phyloP scores from a whole-genome alignment of 768 basidiomycete species.

The Russula sp. region DNA sequence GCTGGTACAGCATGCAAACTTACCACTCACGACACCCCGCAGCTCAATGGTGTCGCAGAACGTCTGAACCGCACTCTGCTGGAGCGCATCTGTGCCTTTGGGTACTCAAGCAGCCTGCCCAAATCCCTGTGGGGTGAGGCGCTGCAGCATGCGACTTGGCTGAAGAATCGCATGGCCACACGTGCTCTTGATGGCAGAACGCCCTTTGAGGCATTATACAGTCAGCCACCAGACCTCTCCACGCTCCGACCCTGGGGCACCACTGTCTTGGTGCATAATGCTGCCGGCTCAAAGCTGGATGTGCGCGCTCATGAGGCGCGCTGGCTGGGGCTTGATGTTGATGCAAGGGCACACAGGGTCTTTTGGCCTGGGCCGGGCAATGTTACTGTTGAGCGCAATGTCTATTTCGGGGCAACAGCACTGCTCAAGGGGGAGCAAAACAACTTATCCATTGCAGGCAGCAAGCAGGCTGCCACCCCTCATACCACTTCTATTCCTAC shows the following conservation, averaged over 20 bases:
- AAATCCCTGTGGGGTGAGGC: background rate
- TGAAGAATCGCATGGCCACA: background rate
- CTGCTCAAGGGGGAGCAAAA: background rate
- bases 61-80: background rate
- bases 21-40: background rate
- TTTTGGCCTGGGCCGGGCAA: background rate
- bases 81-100: background rate
- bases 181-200: background rate
- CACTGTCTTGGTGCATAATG: background rate
- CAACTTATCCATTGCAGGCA: too few species aligned
- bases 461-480: too few species aligned
- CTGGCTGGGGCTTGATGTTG: background rate
- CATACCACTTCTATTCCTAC: too few species aligned
- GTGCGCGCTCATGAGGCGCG: background rate
- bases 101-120: background rate
- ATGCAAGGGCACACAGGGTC: background rate
- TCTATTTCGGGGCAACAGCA: background rate
- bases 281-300: background rate
- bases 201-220: background rate
- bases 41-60: background rate
- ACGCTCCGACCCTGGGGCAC: background rate
- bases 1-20: background rate
- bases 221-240: background rate
- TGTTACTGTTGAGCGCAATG: background rate
- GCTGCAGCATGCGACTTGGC: background rate